Evolutionary conservation across 2,329 filamentous ascomycete species (phyloP).

Genomic region (Neophaeococcomyces aloes): DNA sequence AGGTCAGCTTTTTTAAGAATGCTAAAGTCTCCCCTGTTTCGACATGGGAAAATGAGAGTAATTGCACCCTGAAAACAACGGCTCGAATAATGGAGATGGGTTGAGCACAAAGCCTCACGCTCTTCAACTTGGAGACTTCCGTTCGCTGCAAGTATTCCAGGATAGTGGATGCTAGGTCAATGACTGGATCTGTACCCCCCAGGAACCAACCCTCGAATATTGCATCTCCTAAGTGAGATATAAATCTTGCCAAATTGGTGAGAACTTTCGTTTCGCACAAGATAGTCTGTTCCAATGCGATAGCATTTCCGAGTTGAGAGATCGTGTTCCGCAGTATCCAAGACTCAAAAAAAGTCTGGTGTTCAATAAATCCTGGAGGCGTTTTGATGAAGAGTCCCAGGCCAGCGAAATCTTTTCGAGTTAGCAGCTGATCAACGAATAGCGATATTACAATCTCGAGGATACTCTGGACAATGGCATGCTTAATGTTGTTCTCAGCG

Average conservation of each 20-base stretch:
- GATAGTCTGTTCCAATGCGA: conserved; percentile 61
- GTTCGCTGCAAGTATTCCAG: conserved; percentile 82
- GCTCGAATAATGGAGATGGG: conserved; percentile 65
- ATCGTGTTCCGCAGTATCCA: conserved; percentile 71
- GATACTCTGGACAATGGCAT: conserved; percentile 63
- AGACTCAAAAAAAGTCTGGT: conserved; percentile 90
- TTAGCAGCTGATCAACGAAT: conserved; percentile 75
- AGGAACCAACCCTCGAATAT: conserved; percentile 96
- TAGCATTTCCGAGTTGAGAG: conserved; percentile 55
- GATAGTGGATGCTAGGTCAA: conserved; percentile 77
- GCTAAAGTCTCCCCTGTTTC: conserved; percentile 58
- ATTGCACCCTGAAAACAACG: conserved; percentile 66
- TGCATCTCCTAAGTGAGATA: conserved; percentile 71
- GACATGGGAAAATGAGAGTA: conserved; percentile 74
- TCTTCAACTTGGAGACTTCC: conserved; percentile 70
- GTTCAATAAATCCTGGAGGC: conserved; percentile 84
- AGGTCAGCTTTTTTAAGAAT: conserved; percentile 76
- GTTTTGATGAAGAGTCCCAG: conserved; percentile 78
- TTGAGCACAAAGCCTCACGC: conserved; percentile 80
- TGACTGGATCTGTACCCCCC: conserved; percentile 67
- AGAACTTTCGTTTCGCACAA: conserved; percentile 73
- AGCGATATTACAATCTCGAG: conserved; percentile 68
- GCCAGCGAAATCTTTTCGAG: conserved; percentile 80
- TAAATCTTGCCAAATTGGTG: conserved; percentile 75
- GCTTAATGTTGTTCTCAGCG: conserved; percentile 45